Evolutionary conservation across 2,329 filamentous ascomycete genomes (phyloP), one percentile per base, ranked within the genome.

Genomic region (Metarhizium humberi): DNA sequence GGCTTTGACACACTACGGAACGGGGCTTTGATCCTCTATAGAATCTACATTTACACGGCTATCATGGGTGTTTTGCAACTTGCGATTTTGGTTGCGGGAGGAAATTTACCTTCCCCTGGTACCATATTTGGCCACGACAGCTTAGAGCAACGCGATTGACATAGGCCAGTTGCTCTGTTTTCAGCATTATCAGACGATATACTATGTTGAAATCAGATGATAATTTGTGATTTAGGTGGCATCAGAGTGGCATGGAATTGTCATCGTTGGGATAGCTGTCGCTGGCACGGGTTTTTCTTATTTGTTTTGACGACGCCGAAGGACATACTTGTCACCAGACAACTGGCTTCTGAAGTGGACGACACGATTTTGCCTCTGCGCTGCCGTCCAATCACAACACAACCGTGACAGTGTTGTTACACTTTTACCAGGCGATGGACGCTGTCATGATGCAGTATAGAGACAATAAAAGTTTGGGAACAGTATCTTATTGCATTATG

Each of bases 401-500:
- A 43, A 48, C 42, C 45, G 50, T 51, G n/a, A 53, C 54, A 51
- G 55, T 52, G 55, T 53, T 52, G 50, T 20, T 48, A 30, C 16
- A 30, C 43, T 25, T 6, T 30, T 30, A 10, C 25, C 20, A 16
- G 10, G 11, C 6, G 45, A 48, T 30, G 25, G 45, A 30, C 45
- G 51, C 55, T 50, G 51, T 56, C 10, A 59, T 57, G 56, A 58
- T 56, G 50, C 56, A 58, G 51, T 32, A 54, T 53, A 43, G 45
- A 55, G 55, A 51, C 58, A 52, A 60, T 38, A 60, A 59, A 62
- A 63, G 63, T 63, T 66, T 60, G 60, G 58, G 62, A 61, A 59
- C 51, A 62, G 65, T 65, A 66, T 58, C 66, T 67, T 4, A 64
- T 67, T 62, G 49, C 55, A 55, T 60, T 61, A 57, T 60, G 53